Evolutionary conservation across 2,329 filamentous ascomycete species (phyloP).

Genomic region (Cyclaneusma minus): DNA sequence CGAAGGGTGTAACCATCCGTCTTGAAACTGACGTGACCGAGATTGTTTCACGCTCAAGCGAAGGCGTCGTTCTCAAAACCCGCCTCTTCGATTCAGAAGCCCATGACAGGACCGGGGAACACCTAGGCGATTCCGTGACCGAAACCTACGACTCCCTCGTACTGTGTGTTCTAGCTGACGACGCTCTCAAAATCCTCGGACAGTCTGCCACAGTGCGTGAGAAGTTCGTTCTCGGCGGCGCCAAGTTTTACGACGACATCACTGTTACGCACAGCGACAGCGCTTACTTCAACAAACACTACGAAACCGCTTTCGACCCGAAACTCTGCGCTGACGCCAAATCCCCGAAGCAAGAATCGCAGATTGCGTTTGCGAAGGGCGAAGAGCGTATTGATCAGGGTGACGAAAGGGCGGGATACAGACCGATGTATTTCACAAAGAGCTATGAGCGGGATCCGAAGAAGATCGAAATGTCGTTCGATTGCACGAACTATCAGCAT

Average conservation of each 20-base stretch:
- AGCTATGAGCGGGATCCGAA: slow-evolving; percentile 37
- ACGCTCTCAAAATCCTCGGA: slow-evolving; percentile 43
- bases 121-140: slow-evolving; percentile 23
- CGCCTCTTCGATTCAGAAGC: slow-evolving; percentile 29
- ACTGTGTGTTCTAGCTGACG: slow-evolving; percentile 49
- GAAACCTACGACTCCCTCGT: slow-evolving; percentile 52
- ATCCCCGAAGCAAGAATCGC: slow-evolving; percentile 22
- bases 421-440: slow-evolving; percentile 51
- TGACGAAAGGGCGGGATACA: slow-evolving; percentile 34
- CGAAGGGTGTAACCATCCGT: slow-evolving; percentile 38
- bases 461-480: slow-evolving; percentile 56
- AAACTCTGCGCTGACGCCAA: slow-evolving; percentile 33
- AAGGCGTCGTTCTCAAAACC: slow-evolving; percentile 33
- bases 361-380: slow-evolving; percentile 26
- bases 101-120: slow-evolving; percentile 25
- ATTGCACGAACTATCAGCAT: slow-evolving; percentile 61
- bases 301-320: slow-evolving; percentile 43
- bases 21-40: slow-evolving; percentile 38
- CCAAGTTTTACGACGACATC: slow-evolving; percentile 54
- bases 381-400: slow-evolving; percentile 34
- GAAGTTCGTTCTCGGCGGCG: slow-evolving; percentile 51
- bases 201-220: slow-evolving; percentile 43
- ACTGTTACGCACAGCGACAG: slow-evolving; percentile 54
- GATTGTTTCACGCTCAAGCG: slow-evolving; percentile 33
- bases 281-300: slow-evolving; percentile 51